Conservation (phyloP, 257 asterid genomes). For the Apocynum venetum region DNA sequence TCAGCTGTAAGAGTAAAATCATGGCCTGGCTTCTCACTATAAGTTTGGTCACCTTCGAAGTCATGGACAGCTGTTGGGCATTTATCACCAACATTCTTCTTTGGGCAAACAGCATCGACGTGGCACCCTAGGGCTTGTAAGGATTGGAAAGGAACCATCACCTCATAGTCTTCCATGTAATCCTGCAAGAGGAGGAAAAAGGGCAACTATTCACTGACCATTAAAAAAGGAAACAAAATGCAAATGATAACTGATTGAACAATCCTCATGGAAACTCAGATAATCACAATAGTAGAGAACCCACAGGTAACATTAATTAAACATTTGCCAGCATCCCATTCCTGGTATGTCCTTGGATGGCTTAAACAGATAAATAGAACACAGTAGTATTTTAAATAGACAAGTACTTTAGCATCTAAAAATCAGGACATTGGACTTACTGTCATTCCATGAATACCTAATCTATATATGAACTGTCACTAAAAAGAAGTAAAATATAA, state of each 20-base stretch:
- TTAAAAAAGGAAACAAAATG: not conserved
- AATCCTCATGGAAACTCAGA: not conserved
- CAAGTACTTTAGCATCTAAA: not conserved
- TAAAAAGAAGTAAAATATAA: not conserved
- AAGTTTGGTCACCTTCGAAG: conserved; percentile 98
- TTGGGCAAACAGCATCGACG: conserved; percentile 89
- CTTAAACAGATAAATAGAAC: not conserved
- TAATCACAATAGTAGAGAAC: not conserved
- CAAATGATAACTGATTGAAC: not conserved
- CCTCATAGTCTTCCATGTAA: conserved; percentile 97
- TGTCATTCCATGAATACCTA: not conserved
- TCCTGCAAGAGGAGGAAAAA: conserved; percentile 45
- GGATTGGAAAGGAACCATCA: conserved; percentile 85
- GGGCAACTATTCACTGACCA: conserved; percentile 1
- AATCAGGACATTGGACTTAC: not conserved
- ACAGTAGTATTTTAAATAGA: not conserved
- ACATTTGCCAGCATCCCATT: not conserved
- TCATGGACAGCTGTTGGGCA: conserved; percentile 93
- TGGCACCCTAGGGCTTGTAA: conserved; percentile 87
- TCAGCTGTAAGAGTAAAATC: conserved; percentile 65
- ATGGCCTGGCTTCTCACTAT: conserved; percentile 96
- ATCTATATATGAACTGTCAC: not conserved
- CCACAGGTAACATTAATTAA: not conserved
- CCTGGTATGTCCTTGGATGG: not conserved
- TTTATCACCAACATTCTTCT: conserved; percentile 58